Evolutionary conservation across 306 rosid species (phyloP).

Genomic region (Argentina anserina): DNA sequence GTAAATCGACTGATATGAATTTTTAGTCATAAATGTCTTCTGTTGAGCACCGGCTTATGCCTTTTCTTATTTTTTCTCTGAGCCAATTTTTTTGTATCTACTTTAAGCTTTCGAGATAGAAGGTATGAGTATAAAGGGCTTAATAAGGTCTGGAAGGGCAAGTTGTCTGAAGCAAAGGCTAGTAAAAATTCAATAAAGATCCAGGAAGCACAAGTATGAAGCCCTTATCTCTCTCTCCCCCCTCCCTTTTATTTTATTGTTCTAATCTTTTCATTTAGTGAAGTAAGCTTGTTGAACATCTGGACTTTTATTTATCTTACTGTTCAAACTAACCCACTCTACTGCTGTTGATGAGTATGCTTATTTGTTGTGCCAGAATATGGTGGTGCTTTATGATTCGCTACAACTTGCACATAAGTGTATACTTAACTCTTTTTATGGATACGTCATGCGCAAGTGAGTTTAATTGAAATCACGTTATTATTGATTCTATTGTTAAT

Average conservation of each 20-base stretch:
- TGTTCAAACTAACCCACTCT: neutral
- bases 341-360: neutral
- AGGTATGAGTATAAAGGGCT: conserved; percentile 97
- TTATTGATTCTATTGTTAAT: conserved; percentile 12
- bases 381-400: conserved; percentile 90
- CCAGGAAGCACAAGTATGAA: conserved; percentile 94
- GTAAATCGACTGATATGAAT: neutral
- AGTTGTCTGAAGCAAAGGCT: conserved; percentile 83
- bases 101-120: conserved; percentile 91
- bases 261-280: neutral
- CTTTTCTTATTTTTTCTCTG: conserved; percentile 21
- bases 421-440: conserved; percentile 87
- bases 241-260: too few relatives aligned
- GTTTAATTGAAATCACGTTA: conserved; percentile 31
- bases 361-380: conserved; percentile 55
- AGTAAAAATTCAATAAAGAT: conserved; percentile 78
- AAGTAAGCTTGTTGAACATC: conserved; percentile 32
- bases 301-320: neutral
- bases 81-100: conserved; percentile 28
- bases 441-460: conserved; percentile 97
- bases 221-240: conserved; percentile 3
- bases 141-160: conserved; percentile 97
- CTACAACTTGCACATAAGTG: conserved; percentile 91
- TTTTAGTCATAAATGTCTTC: neutral
- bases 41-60: neutral